These are phyloP conservation scores for Fusarium circinatum DNA, from an alignment of 2,329 filamentous ascomycete species.

Conservation along the genomic window DNA sequence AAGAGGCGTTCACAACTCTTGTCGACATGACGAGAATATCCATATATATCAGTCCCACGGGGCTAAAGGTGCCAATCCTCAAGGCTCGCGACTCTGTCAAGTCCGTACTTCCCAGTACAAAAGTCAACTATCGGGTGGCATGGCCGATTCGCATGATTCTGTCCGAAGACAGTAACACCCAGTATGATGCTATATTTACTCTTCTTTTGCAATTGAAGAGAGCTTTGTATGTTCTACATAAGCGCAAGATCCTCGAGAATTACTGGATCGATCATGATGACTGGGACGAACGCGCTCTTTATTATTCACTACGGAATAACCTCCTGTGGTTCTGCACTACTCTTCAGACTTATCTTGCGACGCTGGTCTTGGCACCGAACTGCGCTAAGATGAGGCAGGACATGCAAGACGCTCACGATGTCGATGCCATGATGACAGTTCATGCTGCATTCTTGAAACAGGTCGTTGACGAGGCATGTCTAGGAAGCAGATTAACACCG, in stretches of 20 bases:
- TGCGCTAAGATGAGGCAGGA: slow-evolving; percentile 64
- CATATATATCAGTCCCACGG: slow-evolving; percentile 60
- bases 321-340: slow-evolving; percentile 82
- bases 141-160: slow-evolving; percentile 79
- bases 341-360: slow-evolving; percentile 79
- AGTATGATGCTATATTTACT: slow-evolving; percentile 78
- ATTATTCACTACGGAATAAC: slow-evolving; percentile 71
- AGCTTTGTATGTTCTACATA: slow-evolving; percentile 73
- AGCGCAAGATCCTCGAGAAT: slow-evolving; percentile 58
- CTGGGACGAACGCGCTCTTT: slow-evolving; percentile 58
- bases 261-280: slow-evolving; percentile 50
- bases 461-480: slow-evolving; percentile 74
- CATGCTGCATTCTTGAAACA: slow-evolving; percentile 72
- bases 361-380: slow-evolving; percentile 74
- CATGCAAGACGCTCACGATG: slow-evolving; percentile 72
- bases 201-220: slow-evolving; percentile 82
- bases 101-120: slow-evolving; percentile 67
- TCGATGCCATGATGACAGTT: slow-evolving; percentile 81
- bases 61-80: slow-evolving; percentile 54
- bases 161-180: slow-evolving; percentile 67
- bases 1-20: slow-evolving; percentile 72
- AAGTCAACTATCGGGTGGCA: slow-evolving; percentile 73
- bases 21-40: slow-evolving; percentile 72
- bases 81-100: slow-evolving; percentile 66
- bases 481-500: slow-evolving; percentile 73